Base-by-base conservation (phyloP, 495 filamentous ascomycete species). In the Penicillium arizonense region DNA sequence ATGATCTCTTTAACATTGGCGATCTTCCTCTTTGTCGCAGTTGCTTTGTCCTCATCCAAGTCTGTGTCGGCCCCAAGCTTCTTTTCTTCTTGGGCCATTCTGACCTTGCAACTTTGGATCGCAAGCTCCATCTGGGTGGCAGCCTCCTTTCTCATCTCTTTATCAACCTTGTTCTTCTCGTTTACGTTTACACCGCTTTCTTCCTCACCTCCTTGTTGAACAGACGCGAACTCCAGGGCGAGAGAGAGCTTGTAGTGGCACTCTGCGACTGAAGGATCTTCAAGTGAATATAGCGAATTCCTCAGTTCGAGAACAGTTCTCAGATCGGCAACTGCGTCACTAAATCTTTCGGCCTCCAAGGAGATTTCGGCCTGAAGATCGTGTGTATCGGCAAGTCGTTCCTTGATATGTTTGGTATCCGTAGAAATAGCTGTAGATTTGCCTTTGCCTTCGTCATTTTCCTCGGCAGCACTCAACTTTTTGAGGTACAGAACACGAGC, bases 201-300 rank as follows among this genome's bases (percentile, higher is more conserved):
- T 8, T 58, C 53, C 33, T 82, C 80, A 24, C 77, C 69, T 12
- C 79, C 77, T 35, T 84, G 80, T 30, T 81, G 88, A n/a, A 90
- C 81, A 0, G 90, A 90, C 11, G 88, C 86, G 56, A 97, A 97
- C 68, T 99, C 94, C 16, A 97, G 82, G 1, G 94, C 95, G 37
- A 99, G 84, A 2, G 95, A 96, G 39, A 97, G 83, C 68, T 96
- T 97, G 75, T 86, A 97, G 68, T 97, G 89, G 34, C 89, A 93
- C 77, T 99, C 94, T 28, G 92, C 91, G 47, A 97, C 77, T 16
- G 92, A 78, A 47, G 87, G 84, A 35, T 90, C 92, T 43, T 94
- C 88, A 43, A 82, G 70, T 2, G 90, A 80, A 63, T 87, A 93
- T 11, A 97, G 79, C 12, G 82, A 75, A 50, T 88, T 65, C 69